Evolutionary conservation across 1,284 basidiomycete species (phyloP), one percentile per base, ranked within the genome.

Genomic region (Sphaerobolus stellatus): DNA sequence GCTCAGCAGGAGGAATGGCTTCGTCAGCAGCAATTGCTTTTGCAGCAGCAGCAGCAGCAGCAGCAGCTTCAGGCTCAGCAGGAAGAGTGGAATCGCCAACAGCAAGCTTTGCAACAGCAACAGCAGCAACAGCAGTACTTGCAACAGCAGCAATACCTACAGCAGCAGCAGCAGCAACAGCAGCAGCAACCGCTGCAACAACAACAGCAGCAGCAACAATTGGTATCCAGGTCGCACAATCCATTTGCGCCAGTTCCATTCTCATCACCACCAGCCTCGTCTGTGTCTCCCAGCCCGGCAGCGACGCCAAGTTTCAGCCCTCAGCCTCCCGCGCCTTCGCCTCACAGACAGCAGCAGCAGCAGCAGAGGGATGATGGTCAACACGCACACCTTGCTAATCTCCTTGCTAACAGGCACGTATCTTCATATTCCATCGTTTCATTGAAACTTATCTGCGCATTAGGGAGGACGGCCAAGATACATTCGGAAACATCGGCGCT

Each of bases 401-500:
- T 97, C 62, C 83, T 97, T 59, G 94, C 91, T 6, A 89, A 90
- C 62, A 78, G 86, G 52, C 66, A 36, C 25, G 64, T 56, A 30
- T 27, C n/a, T 22, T 31, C 16, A 28, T 20, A 28, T 8, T 11
- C n/a, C 27, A 4, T 30, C 24, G 49, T 31, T 38, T 51, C 27
- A 7, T 41, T 38, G n/a, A 5, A 16, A 29, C 43, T 18, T 50
- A 13, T 24, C 30, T 52, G 28, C 7, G 16, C 28, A 22, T 20
- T 29, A 62, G 75, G 54, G 92, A 93, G 54, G 93, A 92, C 62
- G 94, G 95, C 0, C 75, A 89, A 68, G 94, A 98, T 73, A 95
- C 94, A 40, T 98, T 98, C 67, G 94, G 94, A 48, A 98, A 98
- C 69, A 65, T 84, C 38, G 94, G 95, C 33, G 66, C 78, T 52